Percentiles rank a stretch among this genome's conserved stretches.
Conservation (phyloP, 2,329 filamentous ascomycete species). For the Pseudocercospora crystallina region DNA sequence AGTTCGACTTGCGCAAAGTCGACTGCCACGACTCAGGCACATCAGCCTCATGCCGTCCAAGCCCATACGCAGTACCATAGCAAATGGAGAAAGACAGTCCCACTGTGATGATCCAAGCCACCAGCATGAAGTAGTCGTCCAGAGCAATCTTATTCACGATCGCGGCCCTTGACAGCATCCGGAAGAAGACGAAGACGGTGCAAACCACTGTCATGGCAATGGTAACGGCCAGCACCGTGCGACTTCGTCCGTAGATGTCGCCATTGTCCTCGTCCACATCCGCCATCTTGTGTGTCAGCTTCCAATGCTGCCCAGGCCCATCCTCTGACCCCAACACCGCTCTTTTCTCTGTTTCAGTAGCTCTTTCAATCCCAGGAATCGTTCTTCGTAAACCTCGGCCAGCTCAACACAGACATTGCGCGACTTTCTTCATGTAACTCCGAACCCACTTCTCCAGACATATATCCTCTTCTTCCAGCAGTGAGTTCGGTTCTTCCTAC, state of each 20-base stretch:
- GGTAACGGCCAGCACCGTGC: slow-evolving; percentile 68
- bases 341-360: not conserved
- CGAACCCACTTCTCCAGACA: not conserved
- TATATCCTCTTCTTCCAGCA: slow-evolving; percentile 2
- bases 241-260: slow-evolving; percentile 33
- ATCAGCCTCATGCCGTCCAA: slow-evolving; percentile 66
- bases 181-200: slow-evolving; percentile 71
- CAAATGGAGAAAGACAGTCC: slow-evolving; percentile 67
- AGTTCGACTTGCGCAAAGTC: slow-evolving; percentile 58
- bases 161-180: slow-evolving; percentile 69
- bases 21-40: slow-evolving; percentile 53
- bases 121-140: slow-evolving; percentile 79
- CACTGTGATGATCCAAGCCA: slow-evolving; percentile 74
- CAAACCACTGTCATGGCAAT: slow-evolving; percentile 67
- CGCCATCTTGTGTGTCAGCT: slow-evolving; percentile 18
- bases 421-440: slow-evolving; percentile 1
- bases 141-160: slow-evolving; percentile 70
- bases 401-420: slow-evolving; percentile 6
- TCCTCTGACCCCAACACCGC: slow-evolving; percentile 3
- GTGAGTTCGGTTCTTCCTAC: not conserved
- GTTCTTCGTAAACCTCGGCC: slow-evolving; percentile 3
- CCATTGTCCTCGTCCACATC: slow-evolving; percentile 25
- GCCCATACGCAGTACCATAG: slow-evolving; percentile 61
- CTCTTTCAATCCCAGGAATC: slow-evolving; percentile 5
- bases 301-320: slow-evolving; percentile 15